Percentiles rank a stretch among this genome's conserved stretches.
Evolutionary conservation across 192 early-diverging fungal species (phyloP).

Genomic region (Coemansia sp.): DNA sequence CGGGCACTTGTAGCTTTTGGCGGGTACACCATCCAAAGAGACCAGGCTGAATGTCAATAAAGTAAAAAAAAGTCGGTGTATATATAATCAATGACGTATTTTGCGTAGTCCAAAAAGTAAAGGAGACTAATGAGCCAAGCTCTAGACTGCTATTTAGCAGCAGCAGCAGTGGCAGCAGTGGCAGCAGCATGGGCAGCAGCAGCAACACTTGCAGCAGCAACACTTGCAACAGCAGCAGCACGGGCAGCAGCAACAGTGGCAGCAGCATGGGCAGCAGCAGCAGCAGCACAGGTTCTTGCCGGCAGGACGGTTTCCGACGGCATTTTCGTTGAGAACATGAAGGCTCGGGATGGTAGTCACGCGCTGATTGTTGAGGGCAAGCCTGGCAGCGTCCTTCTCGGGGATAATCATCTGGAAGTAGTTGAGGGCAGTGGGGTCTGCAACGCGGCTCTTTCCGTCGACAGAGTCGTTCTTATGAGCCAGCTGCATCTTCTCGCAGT

Average conservation of each 20-base stretch:
- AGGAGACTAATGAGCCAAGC: background rate
- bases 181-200: constrained; percentile 35
- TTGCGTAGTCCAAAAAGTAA: background rate
- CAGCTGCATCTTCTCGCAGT: constrained; percentile 40
- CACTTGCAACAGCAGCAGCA: constrained; percentile 43
- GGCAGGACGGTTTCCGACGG: constrained; percentile 36
- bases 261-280: constrained; percentile 38
- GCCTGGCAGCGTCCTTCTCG: constrained; percentile 16
- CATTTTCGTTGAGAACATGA: constrained; percentile 15
- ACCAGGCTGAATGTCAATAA: background rate
- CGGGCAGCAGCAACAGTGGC: constrained; percentile 35
- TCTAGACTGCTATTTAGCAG: constrained; percentile 16
- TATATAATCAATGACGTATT: background rate
- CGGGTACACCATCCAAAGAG: background rate
- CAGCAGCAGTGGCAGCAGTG: constrained; percentile 32
- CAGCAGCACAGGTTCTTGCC: constrained; percentile 54
- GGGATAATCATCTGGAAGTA: constrained; percentile 41
- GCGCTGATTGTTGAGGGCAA: constrained; percentile 12
- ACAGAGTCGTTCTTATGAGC: constrained; percentile 16
- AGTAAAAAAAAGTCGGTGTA: background rate
- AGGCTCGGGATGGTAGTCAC: constrained; percentile 5
- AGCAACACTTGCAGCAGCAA: constrained; percentile 29
- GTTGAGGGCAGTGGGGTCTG: constrained; percentile 21
- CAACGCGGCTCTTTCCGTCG: constrained; percentile 40
- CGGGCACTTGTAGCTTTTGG: background rate